These are phyloP conservation scores for Emericellopsis cladophorae DNA, from an alignment of 2,329 filamentous ascomycete genomes.

Conservation along the genomic window DNA sequence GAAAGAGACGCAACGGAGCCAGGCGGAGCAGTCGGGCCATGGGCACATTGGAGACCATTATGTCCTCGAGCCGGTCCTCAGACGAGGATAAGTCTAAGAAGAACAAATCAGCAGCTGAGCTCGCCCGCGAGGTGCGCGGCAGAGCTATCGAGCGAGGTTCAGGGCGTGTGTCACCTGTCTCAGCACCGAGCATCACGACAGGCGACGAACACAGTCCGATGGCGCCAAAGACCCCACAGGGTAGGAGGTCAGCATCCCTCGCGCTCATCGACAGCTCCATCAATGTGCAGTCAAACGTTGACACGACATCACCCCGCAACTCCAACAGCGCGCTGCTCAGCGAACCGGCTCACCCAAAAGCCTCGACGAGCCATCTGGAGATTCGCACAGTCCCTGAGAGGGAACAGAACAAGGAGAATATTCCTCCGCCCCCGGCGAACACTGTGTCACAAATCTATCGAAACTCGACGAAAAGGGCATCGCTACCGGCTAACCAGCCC, in stretches of 20 bases:
- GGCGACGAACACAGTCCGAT: constrained; percentile 13
- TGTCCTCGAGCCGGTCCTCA: constrained; percentile 52
- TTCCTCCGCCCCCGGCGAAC: not conserved
- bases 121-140: constrained; percentile 41
- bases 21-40: constrained; percentile 41
- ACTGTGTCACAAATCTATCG: not conserved
- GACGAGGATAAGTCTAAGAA: constrained; percentile 50
- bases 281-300: constrained; percentile 14
- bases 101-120: constrained; percentile 38
- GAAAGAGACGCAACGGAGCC: constrained; percentile 25
- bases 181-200: constrained; percentile 13
- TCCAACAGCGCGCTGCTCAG: constrained; percentile 27
- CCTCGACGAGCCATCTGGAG: constrained; percentile 37
- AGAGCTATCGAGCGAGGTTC: constrained; percentile 27
- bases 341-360: constrained; percentile 43
- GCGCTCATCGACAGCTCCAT: constrained; percentile 24
- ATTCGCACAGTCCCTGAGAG: constrained; percentile 23
- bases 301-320: constrained; percentile 11
- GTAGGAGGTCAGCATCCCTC: constrained; percentile 17
- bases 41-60: constrained; percentile 53
- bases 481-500: not conserved
- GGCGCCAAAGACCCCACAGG: constrained; percentile 2
- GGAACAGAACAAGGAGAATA: constrained; percentile 10
- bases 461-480: not conserved
- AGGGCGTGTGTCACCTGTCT: constrained; percentile 13